Conservation (phyloP, 1,284 basidiomycete genomes). For the Abortiporus biennis region DNA sequence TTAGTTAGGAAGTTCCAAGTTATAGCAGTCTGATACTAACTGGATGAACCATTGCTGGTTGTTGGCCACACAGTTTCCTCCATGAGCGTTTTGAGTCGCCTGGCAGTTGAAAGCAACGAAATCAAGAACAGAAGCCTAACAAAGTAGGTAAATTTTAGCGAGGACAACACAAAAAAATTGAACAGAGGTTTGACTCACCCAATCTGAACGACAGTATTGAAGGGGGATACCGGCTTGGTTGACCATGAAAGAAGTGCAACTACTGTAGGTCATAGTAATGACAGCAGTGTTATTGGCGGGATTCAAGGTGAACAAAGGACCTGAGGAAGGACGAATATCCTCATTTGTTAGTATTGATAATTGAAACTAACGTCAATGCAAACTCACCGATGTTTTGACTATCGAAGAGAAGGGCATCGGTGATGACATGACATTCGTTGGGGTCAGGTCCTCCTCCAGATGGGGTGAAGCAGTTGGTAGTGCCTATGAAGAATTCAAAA, state of each 20-base stretch:
- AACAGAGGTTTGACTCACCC: too few relatives aligned
- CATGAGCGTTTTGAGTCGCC: slow-evolving; percentile 41
- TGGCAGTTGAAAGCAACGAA: slow-evolving; percentile 39
- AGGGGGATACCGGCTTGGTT: slow-evolving; percentile 20
- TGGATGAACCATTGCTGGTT: slow-evolving; percentile 43
- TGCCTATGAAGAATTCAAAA: slow-evolving; percentile 22
- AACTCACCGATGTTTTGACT: slow-evolving; percentile 35
- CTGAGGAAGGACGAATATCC: not conserved
- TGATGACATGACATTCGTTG: slow-evolving; percentile 41
- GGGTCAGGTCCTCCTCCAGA: slow-evolving; percentile 39
- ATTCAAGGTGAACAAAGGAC: slow-evolving; percentile 9
- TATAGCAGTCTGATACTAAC: slow-evolving; percentile 15
- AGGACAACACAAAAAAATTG: not conserved
- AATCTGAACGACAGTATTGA: slow-evolving; percentile 24
- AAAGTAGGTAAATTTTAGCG: not conserved
- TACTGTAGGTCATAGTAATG: slow-evolving; percentile 22
- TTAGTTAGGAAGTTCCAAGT: too few relatives aligned
- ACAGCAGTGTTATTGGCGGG: slow-evolving; percentile 15
- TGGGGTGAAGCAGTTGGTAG: slow-evolving; percentile 36
- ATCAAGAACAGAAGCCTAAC: slow-evolving; percentile 33
- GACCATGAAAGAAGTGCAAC: slow-evolving; percentile 22
- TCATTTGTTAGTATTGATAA: not conserved
- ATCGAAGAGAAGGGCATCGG: slow-evolving; percentile 39
- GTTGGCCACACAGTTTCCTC: slow-evolving; percentile 38
- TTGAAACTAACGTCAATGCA: slow-evolving; percentile 10